Conservation (phyloP, 345 rosid species). For the Iberis pinnata region DNA sequence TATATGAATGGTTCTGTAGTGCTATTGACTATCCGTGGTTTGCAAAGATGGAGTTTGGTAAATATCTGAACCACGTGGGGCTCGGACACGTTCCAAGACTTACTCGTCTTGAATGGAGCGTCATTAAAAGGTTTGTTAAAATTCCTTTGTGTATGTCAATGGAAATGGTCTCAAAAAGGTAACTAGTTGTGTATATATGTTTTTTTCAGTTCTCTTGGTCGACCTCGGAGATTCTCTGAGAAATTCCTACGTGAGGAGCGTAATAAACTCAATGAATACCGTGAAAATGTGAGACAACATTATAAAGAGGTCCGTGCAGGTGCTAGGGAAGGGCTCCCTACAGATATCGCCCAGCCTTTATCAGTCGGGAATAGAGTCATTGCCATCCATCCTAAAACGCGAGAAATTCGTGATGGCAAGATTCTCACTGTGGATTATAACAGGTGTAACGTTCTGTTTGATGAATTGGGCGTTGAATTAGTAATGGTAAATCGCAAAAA, state of each 20-base stretch:
- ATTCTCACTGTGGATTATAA: conserved; percentile 76
- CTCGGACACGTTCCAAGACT: conserved; percentile 83
- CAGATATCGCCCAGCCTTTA: conserved; percentile 79
- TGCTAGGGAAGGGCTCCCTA: conserved; percentile 65
- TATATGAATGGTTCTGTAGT: conserved; percentile 89
- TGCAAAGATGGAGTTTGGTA: conserved; percentile 87
- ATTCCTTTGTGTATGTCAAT: conserved; percentile 13
- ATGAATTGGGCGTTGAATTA: conserved; percentile 70
- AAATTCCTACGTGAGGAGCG: conserved; percentile 71
- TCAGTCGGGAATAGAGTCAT: conserved; percentile 76
- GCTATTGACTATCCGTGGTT: conserved; percentile 98
- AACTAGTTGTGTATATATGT: conserved; percentile 5
- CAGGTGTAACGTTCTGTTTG: conserved; percentile 71
- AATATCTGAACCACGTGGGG: conserved; percentile 85
- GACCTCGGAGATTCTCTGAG: conserved; percentile 86
- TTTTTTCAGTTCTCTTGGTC: conserved; percentile 85
- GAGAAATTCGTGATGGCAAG: conserved; percentile 81
- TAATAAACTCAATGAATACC: conserved; percentile 74
- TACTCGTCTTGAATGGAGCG: conserved; percentile 96
- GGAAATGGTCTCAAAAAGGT: not conserved
- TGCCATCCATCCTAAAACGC: conserved; percentile 79
- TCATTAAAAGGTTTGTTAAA: conserved; percentile 65
- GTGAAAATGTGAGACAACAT: conserved; percentile 77
- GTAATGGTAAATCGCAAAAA: conserved; percentile 56
- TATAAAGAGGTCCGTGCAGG: conserved; percentile 67